A percentile compares a stretch with the other conserved stretches of the same genome.
phyloP scores from a whole-genome alignment of 2,329 filamentous ascomycete genomes.

The Penicillium sp. region DNA sequence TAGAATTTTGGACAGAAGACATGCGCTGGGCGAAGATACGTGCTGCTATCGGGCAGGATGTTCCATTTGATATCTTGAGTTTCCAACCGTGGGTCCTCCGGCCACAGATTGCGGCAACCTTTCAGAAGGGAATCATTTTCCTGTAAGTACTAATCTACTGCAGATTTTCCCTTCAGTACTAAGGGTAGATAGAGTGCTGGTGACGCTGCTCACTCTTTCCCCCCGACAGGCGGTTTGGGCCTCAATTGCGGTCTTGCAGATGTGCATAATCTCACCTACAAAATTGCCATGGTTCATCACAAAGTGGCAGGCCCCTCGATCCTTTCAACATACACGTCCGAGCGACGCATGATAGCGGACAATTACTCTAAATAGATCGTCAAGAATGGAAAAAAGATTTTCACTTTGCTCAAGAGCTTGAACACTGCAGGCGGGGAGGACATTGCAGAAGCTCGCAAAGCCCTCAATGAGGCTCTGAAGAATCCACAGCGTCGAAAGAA shows the following conservation, averaged over 20 bases:
- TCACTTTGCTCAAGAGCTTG: neutral
- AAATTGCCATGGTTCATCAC: conserved; percentile 42
- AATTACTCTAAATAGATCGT: neutral
- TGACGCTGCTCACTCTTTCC: conserved; percentile 59
- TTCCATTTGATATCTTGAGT: conserved; percentile 43
- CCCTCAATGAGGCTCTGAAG: neutral
- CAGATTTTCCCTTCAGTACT: neutral
- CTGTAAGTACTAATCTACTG: conserved; percentile 30
- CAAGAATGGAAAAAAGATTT: neutral
- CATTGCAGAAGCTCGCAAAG: neutral
- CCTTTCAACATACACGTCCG: conserved; percentile 42
- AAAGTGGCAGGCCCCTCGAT: conserved; percentile 27
- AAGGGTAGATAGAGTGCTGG: conserved; percentile 31
- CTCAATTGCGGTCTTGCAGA: conserved; percentile 58
- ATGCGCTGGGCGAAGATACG: conserved; percentile 35
- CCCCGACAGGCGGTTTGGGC: conserved; percentile 56
- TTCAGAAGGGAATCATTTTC: conserved; percentile 40
- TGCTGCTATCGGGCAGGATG: conserved; percentile 29
- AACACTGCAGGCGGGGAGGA: neutral
- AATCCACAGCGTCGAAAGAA: neutral
- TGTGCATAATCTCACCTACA: conserved; percentile 51
- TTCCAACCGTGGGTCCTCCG: conserved; percentile 47
- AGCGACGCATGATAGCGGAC: conserved; percentile 24
- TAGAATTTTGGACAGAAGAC: conserved; percentile 39
- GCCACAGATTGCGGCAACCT: conserved; percentile 44